These are phyloP conservation scores for Fusarium illudens DNA, from an alignment of 2,329 filamentous ascomycete species.

Conservation along the genomic window DNA sequence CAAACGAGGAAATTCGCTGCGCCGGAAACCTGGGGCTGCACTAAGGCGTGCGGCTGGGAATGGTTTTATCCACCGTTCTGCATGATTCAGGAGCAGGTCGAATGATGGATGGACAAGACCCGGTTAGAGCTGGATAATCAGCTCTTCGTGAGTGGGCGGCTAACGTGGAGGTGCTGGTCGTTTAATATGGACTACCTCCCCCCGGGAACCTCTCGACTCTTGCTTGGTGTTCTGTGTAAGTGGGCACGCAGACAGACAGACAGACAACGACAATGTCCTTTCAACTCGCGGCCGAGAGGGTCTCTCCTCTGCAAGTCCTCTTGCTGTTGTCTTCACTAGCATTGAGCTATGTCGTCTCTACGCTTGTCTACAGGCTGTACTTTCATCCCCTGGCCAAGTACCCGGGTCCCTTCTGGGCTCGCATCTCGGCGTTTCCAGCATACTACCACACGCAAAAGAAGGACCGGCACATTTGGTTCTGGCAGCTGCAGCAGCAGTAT, in stretches of 20 bases:
- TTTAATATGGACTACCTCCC: too few relatives aligned
- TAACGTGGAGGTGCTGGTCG: not conserved
- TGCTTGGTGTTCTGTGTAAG: not conserved
- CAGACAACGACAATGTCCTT: not conserved
- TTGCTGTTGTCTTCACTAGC: not conserved
- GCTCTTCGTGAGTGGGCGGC: not conserved
- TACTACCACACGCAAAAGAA: slow-evolving; percentile 29
- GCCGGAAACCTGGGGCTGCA: too few relatives aligned
- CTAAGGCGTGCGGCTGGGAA: not conserved
- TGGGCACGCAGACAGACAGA: not conserved
- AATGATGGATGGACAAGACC: not conserved
- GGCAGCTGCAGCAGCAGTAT: slow-evolving; percentile 28
- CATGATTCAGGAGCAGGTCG: not conserved
- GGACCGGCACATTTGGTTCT: slow-evolving; percentile 34
- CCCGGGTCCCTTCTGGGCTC: slow-evolving; percentile 63
- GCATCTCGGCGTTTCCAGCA: slow-evolving; percentile 46
- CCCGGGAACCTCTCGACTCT: not conserved
- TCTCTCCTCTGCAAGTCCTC: not conserved
- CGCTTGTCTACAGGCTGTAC: slow-evolving; percentile 43
- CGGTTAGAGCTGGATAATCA: not conserved
- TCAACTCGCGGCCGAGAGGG: not conserved
- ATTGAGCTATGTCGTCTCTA: not conserved
- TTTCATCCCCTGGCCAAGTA: slow-evolving; percentile 62
- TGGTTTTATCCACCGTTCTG: not conserved
- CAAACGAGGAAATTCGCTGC: not conserved